Evolutionary conservation across 768 basidiomycete species (phyloP).

Genomic region (Lanmaoa pseudosensibilis): DNA sequence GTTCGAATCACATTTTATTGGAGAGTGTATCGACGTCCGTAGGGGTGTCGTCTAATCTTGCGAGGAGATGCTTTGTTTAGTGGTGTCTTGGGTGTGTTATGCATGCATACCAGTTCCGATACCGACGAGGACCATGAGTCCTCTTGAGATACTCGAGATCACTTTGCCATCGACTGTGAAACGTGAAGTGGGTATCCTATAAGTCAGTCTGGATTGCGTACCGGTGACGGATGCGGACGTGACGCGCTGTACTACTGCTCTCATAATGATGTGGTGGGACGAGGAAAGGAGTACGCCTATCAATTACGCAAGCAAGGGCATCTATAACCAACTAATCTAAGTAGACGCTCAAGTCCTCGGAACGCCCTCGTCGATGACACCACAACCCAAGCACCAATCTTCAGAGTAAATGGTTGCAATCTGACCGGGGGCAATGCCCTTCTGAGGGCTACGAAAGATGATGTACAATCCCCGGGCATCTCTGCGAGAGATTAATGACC

Average conservation of each 20-base stretch:
- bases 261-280: constrained; percentile 46
- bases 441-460: constrained; percentile 56
- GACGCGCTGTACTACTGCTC: constrained; percentile 84
- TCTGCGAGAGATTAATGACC: constrained; percentile 17
- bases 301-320: not conserved
- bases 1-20: constrained; percentile 72
- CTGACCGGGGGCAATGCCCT: constrained; percentile 78
- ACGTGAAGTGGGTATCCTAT: not conserved
- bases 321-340: not conserved
- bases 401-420: constrained; percentile 71
- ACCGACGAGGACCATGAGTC: constrained; percentile 89
- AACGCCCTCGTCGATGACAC: constrained; percentile 49
- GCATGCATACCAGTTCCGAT: constrained; percentile 68
- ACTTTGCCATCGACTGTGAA: constrained; percentile 72
- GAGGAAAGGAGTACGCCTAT: not conserved
- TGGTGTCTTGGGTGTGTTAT: not conserved
- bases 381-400: constrained; percentile 84
- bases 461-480: constrained; percentile 38
- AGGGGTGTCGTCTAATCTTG: constrained; percentile 74
- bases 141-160: constrained; percentile 80
- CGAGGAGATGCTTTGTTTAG: constrained; percentile 4
- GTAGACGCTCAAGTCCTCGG: constrained; percentile 3
- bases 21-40: constrained; percentile 69
- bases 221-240: constrained; percentile 83
- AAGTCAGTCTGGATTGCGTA: constrained; percentile 29